Evolutionary conservation across 1,139 yeast genomes (phyloP), one percentile per base, ranked within the genome.

Genomic region (Suhomyces chickasaworum): DNA sequence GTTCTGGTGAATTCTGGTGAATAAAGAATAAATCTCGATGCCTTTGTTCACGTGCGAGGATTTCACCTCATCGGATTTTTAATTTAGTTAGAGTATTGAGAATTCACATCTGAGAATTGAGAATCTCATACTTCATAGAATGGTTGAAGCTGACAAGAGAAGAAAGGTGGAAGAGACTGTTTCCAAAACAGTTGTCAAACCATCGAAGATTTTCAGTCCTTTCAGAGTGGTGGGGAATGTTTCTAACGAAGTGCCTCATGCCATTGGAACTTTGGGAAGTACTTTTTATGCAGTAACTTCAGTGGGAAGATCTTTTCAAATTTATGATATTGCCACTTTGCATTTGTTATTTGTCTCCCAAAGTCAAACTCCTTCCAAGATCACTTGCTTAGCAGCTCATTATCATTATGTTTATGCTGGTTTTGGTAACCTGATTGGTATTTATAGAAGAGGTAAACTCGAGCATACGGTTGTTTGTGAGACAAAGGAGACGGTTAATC

Each of bases 291-390:
- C 89, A 39, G 96, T 88, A 10, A 91, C 99, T 0, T 84, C 89
- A 31, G 96, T 93, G 22, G 99, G 97, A 4, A 77, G 83, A 48
- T 80, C 95, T 1, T 89, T 93, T 68, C 99, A 93, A 65, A 89
- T 93, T 32, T 95, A 88, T 60, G 99, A 93, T 69, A 96, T 96
- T 13, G 81, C 93, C 36, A 89, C 89, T 5, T 75, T 93, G 52
- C 95, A 89, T 57, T 73, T 93, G 53, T 70, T 93, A 32, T 95
- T 93, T 68, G 96, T 93, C 9, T 89, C 97, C 1, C 89, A 83
- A 54, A 79, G 78, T 25, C 95, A 88, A 61, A 84, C 96, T 0
- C 78, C 85, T 0, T 62, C 80, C 9, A 79, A 80, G 48, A 91
- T 93, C 54, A 80, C 86, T 10, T 80, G 86, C 31, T 71, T 93